phyloP scores from a whole-genome alignment of 306 rosid species.

The Medicago lupulina region DNA sequence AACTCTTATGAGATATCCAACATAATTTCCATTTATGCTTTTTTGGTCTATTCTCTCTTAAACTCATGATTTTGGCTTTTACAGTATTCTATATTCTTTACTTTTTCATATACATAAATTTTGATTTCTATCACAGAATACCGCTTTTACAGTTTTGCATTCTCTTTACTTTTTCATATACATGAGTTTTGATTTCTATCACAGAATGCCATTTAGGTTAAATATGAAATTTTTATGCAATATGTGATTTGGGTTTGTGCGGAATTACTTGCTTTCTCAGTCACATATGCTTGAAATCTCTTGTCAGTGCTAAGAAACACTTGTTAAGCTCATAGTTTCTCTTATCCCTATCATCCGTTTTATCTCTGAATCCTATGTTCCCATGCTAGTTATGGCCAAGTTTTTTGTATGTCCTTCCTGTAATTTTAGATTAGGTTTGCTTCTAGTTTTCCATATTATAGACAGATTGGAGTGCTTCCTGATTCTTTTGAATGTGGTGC shows the following conservation, averaged over 20 bases:
- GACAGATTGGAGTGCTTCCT: slow-evolving; percentile 19
- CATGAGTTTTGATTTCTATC: too few species aligned
- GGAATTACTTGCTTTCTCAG: slow-evolving; percentile 16
- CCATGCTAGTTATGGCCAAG: slow-evolving; percentile 11
- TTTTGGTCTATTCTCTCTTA: background rate
- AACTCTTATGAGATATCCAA: background rate
- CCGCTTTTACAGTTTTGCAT: too few species aligned
- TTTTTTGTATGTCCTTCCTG: slow-evolving; percentile 24
- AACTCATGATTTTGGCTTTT: background rate
- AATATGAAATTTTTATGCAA: slow-evolving; percentile 6
- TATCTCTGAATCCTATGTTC: slow-evolving; percentile 5
- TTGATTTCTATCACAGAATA: too few species aligned
- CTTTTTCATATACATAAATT: too few species aligned
- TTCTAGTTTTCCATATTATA: slow-evolving; percentile 32
- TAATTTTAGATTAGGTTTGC: slow-evolving; percentile 15
- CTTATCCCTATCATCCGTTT: slow-evolving; percentile 14
- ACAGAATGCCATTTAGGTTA: slow-evolving; percentile 8
- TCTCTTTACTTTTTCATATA: too few species aligned
- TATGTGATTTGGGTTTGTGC: slow-evolving; percentile 29
- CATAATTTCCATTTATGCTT: background rate
- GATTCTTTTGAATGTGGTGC: slow-evolving; percentile 37
- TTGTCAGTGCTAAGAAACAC: slow-evolving; percentile 19
- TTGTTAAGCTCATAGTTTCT: background rate
- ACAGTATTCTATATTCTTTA: slow-evolving; percentile 10
- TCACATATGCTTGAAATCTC: slow-evolving; percentile 35